Base-by-base conservation (phyloP, 2,329 filamentous ascomycete genomes). In the Aspergillus phoenicis region DNA sequence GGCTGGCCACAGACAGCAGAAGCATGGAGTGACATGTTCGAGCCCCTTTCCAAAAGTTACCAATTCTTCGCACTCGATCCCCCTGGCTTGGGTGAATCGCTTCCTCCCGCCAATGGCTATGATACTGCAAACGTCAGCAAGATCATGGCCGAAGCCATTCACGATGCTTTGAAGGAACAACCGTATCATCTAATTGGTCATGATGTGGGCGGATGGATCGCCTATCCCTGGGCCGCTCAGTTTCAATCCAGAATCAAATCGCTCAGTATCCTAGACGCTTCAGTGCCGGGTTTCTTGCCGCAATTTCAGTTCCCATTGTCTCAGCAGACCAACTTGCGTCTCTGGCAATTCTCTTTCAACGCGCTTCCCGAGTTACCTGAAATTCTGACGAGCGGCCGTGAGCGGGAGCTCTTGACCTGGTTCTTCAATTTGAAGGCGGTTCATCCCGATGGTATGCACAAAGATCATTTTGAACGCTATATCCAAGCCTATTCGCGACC, bases 281-380 rank as follows among this genome's bases (percentile, higher is more conserved):
- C 58, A 1, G 66, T 70, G 17, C 68, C 68, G 20, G 66, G 67
- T 4, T 64, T 68, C 52, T 11, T 65, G 28, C 57, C 66, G 1
- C 61, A 49, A n/a, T 55, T 66, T 10, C 39, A 63, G 24, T 69
- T 60, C 53, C 68, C 68, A 8, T 51, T 70, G 39, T 53, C 65
- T 17, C 26, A 64, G 33, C 55, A 59, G 33, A 58, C 62, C 10
- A 71, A 70, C 36, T 28, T 70, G 10, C 64, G 64, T 20, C 64
- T 71, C 5, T 71, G 68, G 67, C 69, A 70, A 58, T 70, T 71
- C 48, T 67, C 68, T 1, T 71, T 71, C 57, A 67, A 71, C 39
- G 63, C 65, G 6, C 65, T 71, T 22, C 68, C 68, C 1, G 68
- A 71, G 11, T 36, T 71, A 38, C 69, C 69, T 6, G 69, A 71